Evolutionary conservation across 768 basidiomycete genomes (phyloP).

Genomic region (Trametes cingulata): DNA sequence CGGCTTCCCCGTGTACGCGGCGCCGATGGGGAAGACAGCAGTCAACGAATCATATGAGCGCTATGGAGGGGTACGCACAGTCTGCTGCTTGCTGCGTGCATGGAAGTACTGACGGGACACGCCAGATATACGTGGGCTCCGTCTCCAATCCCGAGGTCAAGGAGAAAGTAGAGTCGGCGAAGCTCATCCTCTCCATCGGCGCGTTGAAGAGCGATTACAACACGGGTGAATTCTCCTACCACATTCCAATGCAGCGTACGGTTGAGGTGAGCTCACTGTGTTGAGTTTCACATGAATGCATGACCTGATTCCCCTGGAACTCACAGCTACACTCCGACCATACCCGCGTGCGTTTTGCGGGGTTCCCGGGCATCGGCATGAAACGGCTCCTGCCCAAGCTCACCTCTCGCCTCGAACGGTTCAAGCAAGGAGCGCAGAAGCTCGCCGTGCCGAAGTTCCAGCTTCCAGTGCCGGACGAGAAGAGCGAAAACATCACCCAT

Average conservation of each 20-base stretch:
- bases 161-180: conserved; percentile 71
- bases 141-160: conserved; percentile 67
- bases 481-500: conserved; percentile 62
- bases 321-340: conserved; percentile 73
- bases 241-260: conserved; percentile 55
- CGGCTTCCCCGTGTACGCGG: conserved; percentile 69
- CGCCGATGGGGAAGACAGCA: conserved; percentile 82
- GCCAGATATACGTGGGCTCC: conserved; percentile 74
- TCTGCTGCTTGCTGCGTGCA: neutral
- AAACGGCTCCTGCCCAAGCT: conserved; percentile 73
- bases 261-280: conserved; percentile 52
- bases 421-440: conserved; percentile 40
- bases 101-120: neutral
- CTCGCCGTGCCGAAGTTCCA: conserved; percentile 46
- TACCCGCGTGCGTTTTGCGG: conserved; percentile 63
- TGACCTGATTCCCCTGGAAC: too few relatives aligned
- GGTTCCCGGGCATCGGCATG: conserved; percentile 70
- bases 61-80: conserved; percentile 72
- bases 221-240: conserved; percentile 83
- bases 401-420: conserved; percentile 51
- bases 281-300: too few relatives aligned
- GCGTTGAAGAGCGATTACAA: conserved; percentile 79
- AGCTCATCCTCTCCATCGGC: conserved; percentile 75
- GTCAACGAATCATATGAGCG: conserved; percentile 68
- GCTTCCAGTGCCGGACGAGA: conserved; percentile 50